Evolutionary conservation across 352 stramenopile genomes (phyloP).

Genomic region (Blastocystis sp.): DNA sequence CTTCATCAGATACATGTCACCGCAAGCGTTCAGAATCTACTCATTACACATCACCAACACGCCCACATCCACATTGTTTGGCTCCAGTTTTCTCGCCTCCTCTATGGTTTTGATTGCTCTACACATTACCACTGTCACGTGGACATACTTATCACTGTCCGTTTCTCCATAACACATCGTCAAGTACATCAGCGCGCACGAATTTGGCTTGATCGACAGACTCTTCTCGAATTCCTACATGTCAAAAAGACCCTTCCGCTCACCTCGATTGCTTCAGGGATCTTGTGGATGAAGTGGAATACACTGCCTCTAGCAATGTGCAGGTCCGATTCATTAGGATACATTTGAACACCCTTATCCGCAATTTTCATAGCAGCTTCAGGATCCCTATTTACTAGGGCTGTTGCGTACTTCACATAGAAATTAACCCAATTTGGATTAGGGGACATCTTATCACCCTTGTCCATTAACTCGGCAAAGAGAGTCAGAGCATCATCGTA

Average conservation of each 20-base stretch:
- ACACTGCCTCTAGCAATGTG: neutral
- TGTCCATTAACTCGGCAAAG: neutral
- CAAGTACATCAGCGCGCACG: conserved; percentile 2
- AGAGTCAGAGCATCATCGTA: neutral
- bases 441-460: neutral
- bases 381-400: neutral
- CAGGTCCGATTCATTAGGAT: neutral
- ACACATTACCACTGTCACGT: neutral
- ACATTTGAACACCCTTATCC: neutral
- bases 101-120: neutral
- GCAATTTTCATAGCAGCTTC: neutral
- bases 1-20: neutral
- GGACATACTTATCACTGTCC: neutral
- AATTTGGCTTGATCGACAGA: neutral
- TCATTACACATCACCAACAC: too few relatives aligned
- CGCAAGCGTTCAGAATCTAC: neutral
- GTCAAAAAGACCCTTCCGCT: neutral
- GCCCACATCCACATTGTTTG: neutral
- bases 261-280: neutral
- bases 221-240: conserved; percentile 2
- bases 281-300: neutral
- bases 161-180: neutral
- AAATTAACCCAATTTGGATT: conserved; percentile 20
- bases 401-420: neutral
- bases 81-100: neutral